Conservation (phyloP, 305 asterid species). For the Andrographis paniculata region DNA sequence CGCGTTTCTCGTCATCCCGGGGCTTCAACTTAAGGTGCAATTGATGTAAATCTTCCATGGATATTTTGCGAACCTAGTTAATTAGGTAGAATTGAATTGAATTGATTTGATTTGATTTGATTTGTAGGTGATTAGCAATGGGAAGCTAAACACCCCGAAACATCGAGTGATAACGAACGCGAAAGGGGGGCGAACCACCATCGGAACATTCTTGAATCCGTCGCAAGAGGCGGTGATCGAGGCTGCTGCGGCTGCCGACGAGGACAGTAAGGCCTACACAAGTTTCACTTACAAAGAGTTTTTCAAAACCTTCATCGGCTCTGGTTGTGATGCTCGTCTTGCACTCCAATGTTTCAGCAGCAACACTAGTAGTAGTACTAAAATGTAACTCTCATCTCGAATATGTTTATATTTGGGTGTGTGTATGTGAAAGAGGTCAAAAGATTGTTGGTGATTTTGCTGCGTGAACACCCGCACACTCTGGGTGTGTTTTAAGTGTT, state of each 20-base stretch:
- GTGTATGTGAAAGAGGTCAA: too few relatives aligned
- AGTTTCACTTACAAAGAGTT: slow-evolving; percentile 42
- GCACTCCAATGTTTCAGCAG: slow-evolving; percentile 31
- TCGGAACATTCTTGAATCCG: slow-evolving; percentile 41
- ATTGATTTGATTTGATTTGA: background rate
- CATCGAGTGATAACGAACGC: slow-evolving; percentile 44
- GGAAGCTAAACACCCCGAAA: slow-evolving; percentile 25
- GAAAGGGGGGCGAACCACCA: slow-evolving; percentile 29
- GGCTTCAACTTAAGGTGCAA: slow-evolving; percentile 50
- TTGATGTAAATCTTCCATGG: too few relatives aligned
- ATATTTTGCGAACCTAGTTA: too few relatives aligned
- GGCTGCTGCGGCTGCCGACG: slow-evolving; percentile 18
- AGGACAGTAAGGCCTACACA: slow-evolving; percentile 18
- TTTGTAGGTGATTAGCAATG: slow-evolving; percentile 39
- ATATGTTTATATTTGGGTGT: too few relatives aligned
- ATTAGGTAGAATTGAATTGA: too few relatives aligned
- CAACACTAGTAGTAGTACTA: too few relatives aligned
- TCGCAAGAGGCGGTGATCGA: slow-evolving; percentile 24
- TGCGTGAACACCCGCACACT: too few relatives aligned
- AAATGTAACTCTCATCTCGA: too few relatives aligned
- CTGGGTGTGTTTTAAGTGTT: too few relatives aligned
- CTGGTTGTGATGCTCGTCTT: slow-evolving; percentile 21
- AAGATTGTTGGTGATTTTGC: too few relatives aligned
- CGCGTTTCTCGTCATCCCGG: slow-evolving; percentile 41
- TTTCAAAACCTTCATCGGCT: slow-evolving; percentile 20